Conservation (phyloP, 139 green algal species). For the Chloropicon primus region DNA sequence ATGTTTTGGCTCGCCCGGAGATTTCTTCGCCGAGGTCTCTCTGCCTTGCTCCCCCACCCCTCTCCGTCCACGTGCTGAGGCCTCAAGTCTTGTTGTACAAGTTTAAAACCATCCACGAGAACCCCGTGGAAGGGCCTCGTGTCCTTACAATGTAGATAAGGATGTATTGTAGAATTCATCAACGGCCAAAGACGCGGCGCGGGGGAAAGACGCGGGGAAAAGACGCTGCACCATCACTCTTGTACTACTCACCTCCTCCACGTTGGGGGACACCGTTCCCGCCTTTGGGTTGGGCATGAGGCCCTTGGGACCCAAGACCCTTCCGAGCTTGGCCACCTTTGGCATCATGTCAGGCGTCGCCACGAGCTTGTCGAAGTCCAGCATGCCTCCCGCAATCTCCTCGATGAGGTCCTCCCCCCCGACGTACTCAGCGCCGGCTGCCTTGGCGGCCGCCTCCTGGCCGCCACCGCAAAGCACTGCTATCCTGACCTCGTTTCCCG, state of each 20-base stretch:
- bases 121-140: too few relatives aligned
- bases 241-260: conserved; percentile 52
- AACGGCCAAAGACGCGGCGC: background rate
- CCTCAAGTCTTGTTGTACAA: too few relatives aligned
- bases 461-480: conserved; percentile 62
- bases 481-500: conserved; percentile 83
- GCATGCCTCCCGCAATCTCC: conserved; percentile 81
- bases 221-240: background rate
- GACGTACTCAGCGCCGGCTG: conserved; percentile 78
- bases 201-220: background rate
- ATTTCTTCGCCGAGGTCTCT: too few relatives aligned
- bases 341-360: conserved; percentile 99
- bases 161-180: background rate
- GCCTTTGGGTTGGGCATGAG: conserved; percentile 99
- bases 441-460: conserved; percentile 63
- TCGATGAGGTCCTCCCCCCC: conserved; percentile 90
- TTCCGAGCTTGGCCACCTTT: conserved; percentile 94
- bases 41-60: too few relatives aligned
- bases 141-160: conserved; percentile 3
- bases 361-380: conserved; percentile 99
- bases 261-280: conserved; percentile 95
- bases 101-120: too few relatives aligned
- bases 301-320: conserved; percentile 79
- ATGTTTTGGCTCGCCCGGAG: too few relatives aligned
- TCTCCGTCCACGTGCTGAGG: too few relatives aligned